Base-by-base conservation (phyloP, 2,329 filamentous ascomycete genomes). In the Penicillium sp. region DNA sequence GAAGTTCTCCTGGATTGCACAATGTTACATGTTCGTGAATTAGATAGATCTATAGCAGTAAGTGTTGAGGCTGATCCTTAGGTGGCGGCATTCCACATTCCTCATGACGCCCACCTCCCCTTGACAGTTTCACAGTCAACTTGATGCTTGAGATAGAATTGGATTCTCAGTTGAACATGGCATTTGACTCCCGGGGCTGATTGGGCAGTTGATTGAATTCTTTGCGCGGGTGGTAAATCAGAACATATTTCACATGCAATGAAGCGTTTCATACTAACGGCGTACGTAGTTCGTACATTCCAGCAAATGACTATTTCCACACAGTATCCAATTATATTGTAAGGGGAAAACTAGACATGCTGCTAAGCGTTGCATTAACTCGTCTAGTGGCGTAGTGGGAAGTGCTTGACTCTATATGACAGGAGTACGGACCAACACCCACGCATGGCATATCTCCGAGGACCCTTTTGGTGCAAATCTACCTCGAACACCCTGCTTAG, bases 11-110 rank as follows among this genome's bases (percentile, higher is more conserved):
- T 57, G 51, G 56, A 59, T 57, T 57, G 47, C 55, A 9, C 32
- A 47, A 44, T 29, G 50, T 45, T 58, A 40, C 48, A 34, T 30
- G 32, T 50, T 26, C 2, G 38, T 10, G 16, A 9, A 16, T 42
- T 27, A 26, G 10, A 23, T 18, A 27, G 30, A 11, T 51, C 51
- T 23, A 44, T 32, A 50, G 14, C 23, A 6, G 46, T 34, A 51
- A 19, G 16, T 26, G 48, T 4, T 39, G 32, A 9, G 23, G 53
- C 14, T n/a, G 47, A 61, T 61, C 51, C 34, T 42, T 26, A n/a
- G 46, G 26, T 23, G 48, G 48, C 44, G 19, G 18, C 59, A 63
- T 63, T 63, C 61, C 57, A 61, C 53, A 61, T 63, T 58, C 57
- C 52, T 51, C 19, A 9, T 18, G 18, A 26, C 2, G 13, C 16